phyloP scores from a whole-genome alignment of 257 asterid species.

The Fraxinus cuspidata region DNA sequence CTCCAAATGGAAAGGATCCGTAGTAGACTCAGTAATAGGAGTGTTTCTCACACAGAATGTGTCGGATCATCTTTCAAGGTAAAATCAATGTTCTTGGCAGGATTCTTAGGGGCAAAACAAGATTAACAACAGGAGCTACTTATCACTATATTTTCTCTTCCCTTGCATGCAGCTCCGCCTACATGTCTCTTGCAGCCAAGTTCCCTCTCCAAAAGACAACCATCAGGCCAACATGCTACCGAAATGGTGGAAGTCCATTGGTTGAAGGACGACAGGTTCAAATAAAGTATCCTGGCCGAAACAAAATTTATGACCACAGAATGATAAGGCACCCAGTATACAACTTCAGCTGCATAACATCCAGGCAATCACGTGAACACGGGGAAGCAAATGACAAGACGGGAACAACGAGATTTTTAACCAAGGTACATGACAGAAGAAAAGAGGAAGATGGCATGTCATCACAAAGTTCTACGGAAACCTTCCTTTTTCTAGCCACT shows the following conservation, averaged over 20 bases:
- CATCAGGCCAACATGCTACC: conserved; percentile 26
- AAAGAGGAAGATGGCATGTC: conserved; percentile 38
- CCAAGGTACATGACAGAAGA: conserved; percentile 26
- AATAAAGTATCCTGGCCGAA: conserved; percentile 41
- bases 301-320: conserved; percentile 30
- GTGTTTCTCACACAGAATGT: conserved; percentile 97
- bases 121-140: conserved; percentile 19
- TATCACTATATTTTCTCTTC: conserved; percentile 18
- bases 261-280: conserved; percentile 49
- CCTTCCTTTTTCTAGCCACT: conserved; percentile 37
- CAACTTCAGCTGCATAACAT: conserved; percentile 25
- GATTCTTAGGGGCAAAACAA: not conserved
- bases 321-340: conserved; percentile 26
- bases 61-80: conserved; percentile 98
- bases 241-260: conserved; percentile 33
- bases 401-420: conserved; percentile 20
- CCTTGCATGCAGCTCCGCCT: conserved; percentile 77
- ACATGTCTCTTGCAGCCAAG: conserved; percentile 85
- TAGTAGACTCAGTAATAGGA: conserved; percentile 96
- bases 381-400: conserved; percentile 21
- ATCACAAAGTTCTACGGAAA: conserved; percentile 40
- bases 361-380: conserved; percentile 27
- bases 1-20: conserved; percentile 96
- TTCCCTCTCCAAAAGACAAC: conserved; percentile 56
- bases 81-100: conserved; percentile 18